Conservation (phyloP, 768 basidiomycete genomes). For the Pluteus cervinus region DNA sequence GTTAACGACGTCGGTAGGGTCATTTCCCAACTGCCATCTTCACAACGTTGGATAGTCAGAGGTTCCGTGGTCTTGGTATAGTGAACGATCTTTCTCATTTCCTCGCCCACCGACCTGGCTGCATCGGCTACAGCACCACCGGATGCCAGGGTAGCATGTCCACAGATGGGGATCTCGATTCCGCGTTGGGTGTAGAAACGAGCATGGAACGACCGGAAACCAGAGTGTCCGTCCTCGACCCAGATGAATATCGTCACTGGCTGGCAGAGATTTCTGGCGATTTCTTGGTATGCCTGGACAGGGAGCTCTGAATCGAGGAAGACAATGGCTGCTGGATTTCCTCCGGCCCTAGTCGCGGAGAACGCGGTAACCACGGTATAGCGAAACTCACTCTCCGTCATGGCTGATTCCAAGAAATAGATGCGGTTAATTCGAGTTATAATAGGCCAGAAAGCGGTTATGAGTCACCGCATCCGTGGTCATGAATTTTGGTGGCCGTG, state of each 20-base stretch:
- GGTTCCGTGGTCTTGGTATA: conserved; percentile 18
- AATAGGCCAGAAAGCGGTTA: no score
- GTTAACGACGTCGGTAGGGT: conserved; percentile 24
- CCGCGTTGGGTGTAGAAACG: conserved; percentile 22
- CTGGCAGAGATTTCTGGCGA: neutral
- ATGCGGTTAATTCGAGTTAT: no score
- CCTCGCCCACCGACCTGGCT: conserved; percentile 17
- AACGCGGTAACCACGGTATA: neutral
- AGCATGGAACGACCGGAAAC: conserved; percentile 20
- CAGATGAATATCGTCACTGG: neutral
- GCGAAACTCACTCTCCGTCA: no score
- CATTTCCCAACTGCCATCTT: conserved; percentile 31
- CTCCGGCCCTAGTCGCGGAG: neutral
- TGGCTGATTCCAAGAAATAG: no score
- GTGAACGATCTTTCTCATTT: conserved; percentile 27
- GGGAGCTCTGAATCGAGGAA: neutral
- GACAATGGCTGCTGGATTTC: neutral
- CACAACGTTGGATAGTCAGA: conserved; percentile 22
- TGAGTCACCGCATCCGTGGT: no score
- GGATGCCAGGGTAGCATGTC: conserved; percentile 39
- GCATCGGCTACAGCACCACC: conserved; percentile 31
- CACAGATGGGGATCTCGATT: conserved; percentile 28
- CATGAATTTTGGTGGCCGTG: no score
- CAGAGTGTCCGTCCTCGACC: neutral
- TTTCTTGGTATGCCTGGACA: neutral